These are phyloP conservation scores for Arthrinium phaeospermum DNA, from an alignment of 2,329 filamentous ascomycete species.

Conservation along the genomic window DNA sequence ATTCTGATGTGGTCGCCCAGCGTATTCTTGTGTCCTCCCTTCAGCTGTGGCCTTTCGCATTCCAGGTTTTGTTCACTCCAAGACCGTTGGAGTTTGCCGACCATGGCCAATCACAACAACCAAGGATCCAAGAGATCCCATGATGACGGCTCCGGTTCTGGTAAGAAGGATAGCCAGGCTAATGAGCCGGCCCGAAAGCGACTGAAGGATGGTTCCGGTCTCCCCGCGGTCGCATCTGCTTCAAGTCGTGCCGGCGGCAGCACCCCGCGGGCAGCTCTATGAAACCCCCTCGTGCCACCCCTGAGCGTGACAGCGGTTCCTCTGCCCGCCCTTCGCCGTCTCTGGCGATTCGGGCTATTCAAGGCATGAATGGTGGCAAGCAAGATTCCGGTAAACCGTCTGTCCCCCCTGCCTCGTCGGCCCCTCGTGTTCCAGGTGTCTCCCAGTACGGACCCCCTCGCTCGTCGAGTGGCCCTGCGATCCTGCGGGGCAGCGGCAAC, in stretches of 20 bases:
- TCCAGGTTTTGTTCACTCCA: neutral
- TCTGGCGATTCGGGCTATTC: neutral
- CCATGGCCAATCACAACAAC: neutral
- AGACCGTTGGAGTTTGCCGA: neutral
- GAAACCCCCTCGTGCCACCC: neutral
- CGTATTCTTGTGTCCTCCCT: too few relatives aligned
- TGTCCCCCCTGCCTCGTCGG: neutral
- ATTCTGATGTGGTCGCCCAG: too few relatives aligned
- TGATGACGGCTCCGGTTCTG: neutral
- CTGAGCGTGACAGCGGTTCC: neutral
- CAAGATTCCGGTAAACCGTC: neutral
- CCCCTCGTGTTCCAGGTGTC: neutral
- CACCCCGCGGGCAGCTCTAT: neutral
- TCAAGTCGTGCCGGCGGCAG: neutral
- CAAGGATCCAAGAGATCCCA: neutral
- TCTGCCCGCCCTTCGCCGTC: neutral
- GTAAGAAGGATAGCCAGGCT: neutral
- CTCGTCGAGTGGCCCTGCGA: neutral
- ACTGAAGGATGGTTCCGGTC: neutral
- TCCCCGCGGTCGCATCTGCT: neutral
- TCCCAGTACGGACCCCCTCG: too few relatives aligned
- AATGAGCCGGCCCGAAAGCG: neutral
- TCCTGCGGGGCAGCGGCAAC: neutral
- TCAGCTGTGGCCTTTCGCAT: neutral
- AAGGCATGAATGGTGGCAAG: neutral